phyloP scores from a whole-genome alignment of 306 rosid genomes.

The apple (Malus domestica) region DNA sequence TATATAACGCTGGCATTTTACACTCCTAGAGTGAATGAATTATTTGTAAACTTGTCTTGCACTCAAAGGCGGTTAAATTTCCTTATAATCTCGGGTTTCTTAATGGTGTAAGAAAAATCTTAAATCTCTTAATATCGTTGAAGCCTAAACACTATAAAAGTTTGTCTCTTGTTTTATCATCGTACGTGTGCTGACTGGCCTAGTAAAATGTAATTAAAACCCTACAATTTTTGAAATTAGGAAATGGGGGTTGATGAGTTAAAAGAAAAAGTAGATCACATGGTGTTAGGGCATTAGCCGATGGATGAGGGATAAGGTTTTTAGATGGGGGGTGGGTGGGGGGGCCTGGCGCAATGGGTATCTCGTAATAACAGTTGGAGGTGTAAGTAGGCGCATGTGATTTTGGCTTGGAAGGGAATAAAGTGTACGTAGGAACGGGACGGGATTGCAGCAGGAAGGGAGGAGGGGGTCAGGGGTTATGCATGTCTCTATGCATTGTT shows the following conservation, averaged over 20 bases:
- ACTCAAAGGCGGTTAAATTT: not conserved
- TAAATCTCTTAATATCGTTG: too few relatives aligned
- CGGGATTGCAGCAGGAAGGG: not conserved
- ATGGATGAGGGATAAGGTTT: not conserved
- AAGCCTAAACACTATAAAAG: not conserved
- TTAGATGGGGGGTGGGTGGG: not conserved
- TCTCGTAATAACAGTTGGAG: not conserved
- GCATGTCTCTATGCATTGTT: not conserved
- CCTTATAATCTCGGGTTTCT: not conserved
- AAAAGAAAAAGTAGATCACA: not conserved
- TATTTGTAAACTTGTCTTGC: too few relatives aligned
- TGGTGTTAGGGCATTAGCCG: not conserved
- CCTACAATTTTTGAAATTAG: not conserved
- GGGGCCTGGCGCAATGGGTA: not conserved
- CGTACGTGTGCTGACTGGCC: too few relatives aligned
- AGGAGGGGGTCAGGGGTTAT: not conserved
- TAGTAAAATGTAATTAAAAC: not conserved
- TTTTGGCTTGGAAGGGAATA: not conserved
- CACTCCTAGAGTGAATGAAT: not conserved
- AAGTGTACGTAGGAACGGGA: slow-evolving; percentile 5
- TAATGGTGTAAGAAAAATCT: too few relatives aligned
- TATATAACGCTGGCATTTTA: not conserved
- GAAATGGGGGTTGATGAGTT: not conserved
- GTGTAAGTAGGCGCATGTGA: slow-evolving; percentile 6
- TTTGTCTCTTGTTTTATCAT: not conserved